phyloP scores from a whole-genome alignment of 306 rosid genomes.

The Benincasa hispida region DNA sequence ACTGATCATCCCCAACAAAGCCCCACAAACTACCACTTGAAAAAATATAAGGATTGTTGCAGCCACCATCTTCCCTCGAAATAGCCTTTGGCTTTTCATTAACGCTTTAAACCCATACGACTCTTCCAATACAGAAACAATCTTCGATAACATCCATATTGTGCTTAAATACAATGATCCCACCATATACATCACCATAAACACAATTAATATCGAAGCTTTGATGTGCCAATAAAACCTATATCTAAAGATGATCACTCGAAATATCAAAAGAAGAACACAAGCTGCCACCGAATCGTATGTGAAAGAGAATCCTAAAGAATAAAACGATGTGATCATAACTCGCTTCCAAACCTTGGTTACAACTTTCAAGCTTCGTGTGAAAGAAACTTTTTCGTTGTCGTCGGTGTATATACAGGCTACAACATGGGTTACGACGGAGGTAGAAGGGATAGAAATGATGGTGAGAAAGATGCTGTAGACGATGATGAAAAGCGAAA shows the following conservation, averaged over 20 bases:
- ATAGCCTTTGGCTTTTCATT: conserved; percentile 39
- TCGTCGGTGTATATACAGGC: conserved; percentile 11
- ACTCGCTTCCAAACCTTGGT: conserved; percentile 20
- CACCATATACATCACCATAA: not conserved
- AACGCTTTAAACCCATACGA: conserved; percentile 42
- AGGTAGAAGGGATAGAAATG: conserved; percentile 20
- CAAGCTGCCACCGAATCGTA: conserved; percentile 25
- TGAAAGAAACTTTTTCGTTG: conserved; percentile 7
- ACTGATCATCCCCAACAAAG: conserved; percentile 18
- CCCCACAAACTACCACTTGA: not conserved
- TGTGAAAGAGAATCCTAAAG: not conserved
- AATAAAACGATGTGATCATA: conserved; percentile 16
- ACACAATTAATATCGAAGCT: not conserved
- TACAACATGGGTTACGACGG: conserved; percentile 12
- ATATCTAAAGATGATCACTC: conserved; percentile 13
- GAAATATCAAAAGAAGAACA: conserved; percentile 31
- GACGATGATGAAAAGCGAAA: conserved; percentile 15
- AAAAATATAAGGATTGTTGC: conserved; percentile 10
- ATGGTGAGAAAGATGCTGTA: conserved; percentile 12
- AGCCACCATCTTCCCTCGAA: conserved; percentile 44
- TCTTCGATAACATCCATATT: conserved; percentile 58
- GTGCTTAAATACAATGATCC: conserved; percentile 21
- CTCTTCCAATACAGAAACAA: conserved; percentile 58
- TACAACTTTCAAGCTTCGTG: not conserved
- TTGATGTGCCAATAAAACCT: not conserved